Base-by-base conservation (phyloP, 75 land plant species). In the Pinus tabuliformis region DNA sequence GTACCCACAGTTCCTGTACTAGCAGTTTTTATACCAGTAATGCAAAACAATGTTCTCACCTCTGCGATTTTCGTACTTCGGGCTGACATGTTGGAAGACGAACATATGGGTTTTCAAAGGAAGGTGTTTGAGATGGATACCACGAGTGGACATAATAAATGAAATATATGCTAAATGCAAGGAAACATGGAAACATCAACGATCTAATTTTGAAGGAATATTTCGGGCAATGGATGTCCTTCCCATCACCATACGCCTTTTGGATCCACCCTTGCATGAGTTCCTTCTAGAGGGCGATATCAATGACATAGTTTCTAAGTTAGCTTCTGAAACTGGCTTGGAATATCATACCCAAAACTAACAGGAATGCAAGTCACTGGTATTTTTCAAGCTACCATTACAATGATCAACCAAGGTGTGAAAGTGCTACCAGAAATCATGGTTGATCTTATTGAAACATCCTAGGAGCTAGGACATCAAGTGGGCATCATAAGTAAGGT, bases 191-290 rank as follows among this genome's bases (percentile, higher is more conserved):
- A 82, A 95, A 74, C 94, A 94, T 72, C 98, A 97, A 78, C 91
- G 95, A 75, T 92, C 91, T 24, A 98, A 97, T 75, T 97, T 97
- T 84, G 98, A 97, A 83, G 99, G 98, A 75, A 94, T 97, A 74
- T 97, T 97, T 58, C 90, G 95, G 13, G 99, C 93, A 62, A 97
- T 97, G 99, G 93, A 97, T 85, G 99, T 95, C 39, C 88, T 94
- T 66, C 99, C 98, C 14, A 98, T 97, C 57, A 95, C 98, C 39
- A 92, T 97, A 54, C 87, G 98, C 21, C 87, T 94, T 45, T 75
- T 97, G 59, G 99, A 97, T 78, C 99, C 99, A 70, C 99, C 99
- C 39, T 85, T 97, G 11, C 99, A 97, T 73, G 99, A 97, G 74
- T 97, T 97, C 66, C 88, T 97, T 13, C 99, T 98, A 52, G 99